Evolutionary conservation across 2,329 filamentous ascomycete species (phyloP), one percentile per base, ranked within the genome.

Genomic region (Xylariaceae sp.): DNA sequence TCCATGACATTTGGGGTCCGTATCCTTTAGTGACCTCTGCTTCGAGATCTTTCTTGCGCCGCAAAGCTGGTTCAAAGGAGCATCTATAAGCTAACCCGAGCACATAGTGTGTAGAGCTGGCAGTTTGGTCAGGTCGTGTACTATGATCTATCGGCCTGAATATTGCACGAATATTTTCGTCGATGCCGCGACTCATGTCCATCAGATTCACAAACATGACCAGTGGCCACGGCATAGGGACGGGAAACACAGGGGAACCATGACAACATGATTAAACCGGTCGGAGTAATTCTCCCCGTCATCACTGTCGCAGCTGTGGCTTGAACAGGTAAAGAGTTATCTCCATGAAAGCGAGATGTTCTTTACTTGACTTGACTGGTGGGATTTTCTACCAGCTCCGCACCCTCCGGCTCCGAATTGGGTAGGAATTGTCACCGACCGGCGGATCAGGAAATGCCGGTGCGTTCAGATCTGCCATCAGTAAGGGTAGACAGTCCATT

Each of bases 311-410:
- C 11, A 32, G 27, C 42, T 30, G 30, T n/a, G 34, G 32, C n/a
- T 29, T 35, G 30, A 26, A 31, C 40, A 41, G 32, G n/a, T 32
- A 12, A 27, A 39, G 49, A n/a, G 29, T 3, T 11, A 26, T 30
- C 48, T 46, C 51, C 40, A 31, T 7, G 39, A 44, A 31, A 26
- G 12, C 35, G 19, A 6, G 4, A 19, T 54, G 43, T 32, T 43
- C 39, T 19, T 19, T 19, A 19, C 19, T 19, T 19, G 19, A 39
- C 42, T 47, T 50, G 42, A 58, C 52, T 60, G 58, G 55, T 60
- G 58, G 58, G 48, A 58, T 55, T 58, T 59, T 27, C 47, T 37
- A 32, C 12, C 29, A 9, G 29, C 31, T 60, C 58, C 52, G 50
- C 43, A 39, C 35, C 19, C 46, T 55, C 58, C 55, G 50, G 52